Percentiles rank a stretch among this genome's conserved stretches.
These are phyloP conservation scores for Cladobotryum protrusum DNA, from an alignment of 2,329 filamentous ascomycete species.

Conservation along the genomic window DNA sequence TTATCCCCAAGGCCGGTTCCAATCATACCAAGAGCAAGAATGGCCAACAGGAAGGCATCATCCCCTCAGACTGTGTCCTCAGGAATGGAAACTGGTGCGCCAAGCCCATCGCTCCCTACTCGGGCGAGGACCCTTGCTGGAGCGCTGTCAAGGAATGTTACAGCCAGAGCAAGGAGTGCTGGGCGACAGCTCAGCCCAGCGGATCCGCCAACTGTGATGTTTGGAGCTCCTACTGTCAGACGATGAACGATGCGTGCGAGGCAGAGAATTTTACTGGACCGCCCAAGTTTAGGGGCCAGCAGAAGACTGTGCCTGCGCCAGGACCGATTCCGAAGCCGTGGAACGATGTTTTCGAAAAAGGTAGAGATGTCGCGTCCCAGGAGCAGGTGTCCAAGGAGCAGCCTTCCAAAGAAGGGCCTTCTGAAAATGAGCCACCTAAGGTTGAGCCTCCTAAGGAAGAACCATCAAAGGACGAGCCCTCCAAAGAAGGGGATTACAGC, in stretches of 20 bases:
- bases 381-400: no score
- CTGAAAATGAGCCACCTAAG: no score
- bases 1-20: slow-evolving; percentile 28
- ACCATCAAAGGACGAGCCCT: no score
- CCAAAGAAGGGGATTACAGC: no score
- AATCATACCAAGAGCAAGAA: not conserved
- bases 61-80: slow-evolving; percentile 51
- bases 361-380: not conserved
- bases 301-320: slow-evolving; percentile 24
- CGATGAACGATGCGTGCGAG: slow-evolving; percentile 39
- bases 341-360: slow-evolving; percentile 20
- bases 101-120: slow-evolving; percentile 52
- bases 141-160: slow-evolving; percentile 49
- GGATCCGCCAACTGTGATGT: slow-evolving; percentile 53
- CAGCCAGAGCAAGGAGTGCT: slow-evolving; percentile 55
- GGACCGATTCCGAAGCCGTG: slow-evolving; percentile 29
- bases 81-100: slow-evolving; percentile 71
- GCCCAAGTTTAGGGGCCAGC: slow-evolving; percentile 34
- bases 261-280: slow-evolving; percentile 41
- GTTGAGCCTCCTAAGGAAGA: no score
- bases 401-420: no score
- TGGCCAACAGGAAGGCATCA: slow-evolving; percentile 32
- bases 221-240: slow-evolving; percentile 57
- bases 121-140: slow-evolving; percentile 54
- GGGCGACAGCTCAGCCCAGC: slow-evolving; percentile 49